phyloP scores from a whole-genome alignment of 2,329 filamentous ascomycete species.

The Paecilomyces sp. region DNA sequence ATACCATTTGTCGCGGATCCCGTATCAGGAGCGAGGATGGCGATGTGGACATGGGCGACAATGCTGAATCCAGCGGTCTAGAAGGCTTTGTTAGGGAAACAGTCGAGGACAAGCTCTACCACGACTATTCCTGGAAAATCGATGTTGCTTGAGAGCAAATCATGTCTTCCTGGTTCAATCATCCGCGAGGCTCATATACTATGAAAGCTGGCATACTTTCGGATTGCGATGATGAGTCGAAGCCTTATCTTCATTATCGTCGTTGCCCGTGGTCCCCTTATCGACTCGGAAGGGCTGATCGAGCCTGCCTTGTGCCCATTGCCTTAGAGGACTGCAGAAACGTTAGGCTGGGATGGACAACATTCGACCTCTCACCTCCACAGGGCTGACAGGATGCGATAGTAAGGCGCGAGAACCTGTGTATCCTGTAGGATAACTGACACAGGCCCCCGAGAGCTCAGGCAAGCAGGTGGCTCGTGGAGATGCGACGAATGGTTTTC shows the following conservation, averaged over 20 bases:
- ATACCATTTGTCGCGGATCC: slow-evolving; percentile 55
- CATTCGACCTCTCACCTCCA: neutral
- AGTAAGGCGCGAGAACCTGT: neutral
- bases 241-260: neutral
- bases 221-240: neutral
- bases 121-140: slow-evolving; percentile 32
- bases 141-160: slow-evolving; percentile 19
- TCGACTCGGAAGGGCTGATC: neutral
- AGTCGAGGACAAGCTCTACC: slow-evolving; percentile 49
- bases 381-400: neutral
- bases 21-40: slow-evolving; percentile 28
- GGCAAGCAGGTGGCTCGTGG: neutral
- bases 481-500: neutral
- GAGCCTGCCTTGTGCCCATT: neutral
- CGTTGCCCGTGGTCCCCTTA: neutral
- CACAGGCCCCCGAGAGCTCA: neutral
- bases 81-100: slow-evolving; percentile 56
- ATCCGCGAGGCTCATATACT: neutral
- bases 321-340: neutral
- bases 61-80: slow-evolving; percentile 38
- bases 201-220: neutral
- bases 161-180: neutral
- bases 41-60: slow-evolving; percentile 40
- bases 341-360: neutral
- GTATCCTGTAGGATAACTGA: neutral